Base-by-base conservation (phyloP, 1,284 basidiomycete species). In the Cystobasidium slooffiae region DNA sequence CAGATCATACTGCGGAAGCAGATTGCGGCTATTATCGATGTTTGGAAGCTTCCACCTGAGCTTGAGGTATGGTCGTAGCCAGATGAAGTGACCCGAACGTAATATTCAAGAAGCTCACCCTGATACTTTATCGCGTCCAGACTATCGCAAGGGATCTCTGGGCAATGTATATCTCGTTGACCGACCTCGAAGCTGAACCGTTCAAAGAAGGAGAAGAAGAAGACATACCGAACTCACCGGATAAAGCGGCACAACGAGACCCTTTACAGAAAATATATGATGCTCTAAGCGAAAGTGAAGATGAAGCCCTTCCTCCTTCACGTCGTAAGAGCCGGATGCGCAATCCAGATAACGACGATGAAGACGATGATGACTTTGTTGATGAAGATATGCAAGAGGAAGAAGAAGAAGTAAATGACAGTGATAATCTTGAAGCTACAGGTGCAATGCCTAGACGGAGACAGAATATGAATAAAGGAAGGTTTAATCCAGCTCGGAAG, bases 1-100 rank as follows among this genome's bases (percentile, higher is more conserved):
- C 75, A 75, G 43, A 52, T 75, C 55, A 59, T 75, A 20, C 53
- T 75, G 39, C 61, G 75, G 41, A 63, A 68, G 39, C 75, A 75
- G 43, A 68, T 73, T 37, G 43, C 51, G 8, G 46, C 63, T 6
- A 9, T 75, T 3, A 73, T 75, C 24, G 18, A 67, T 18, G 44
- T 59, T 10, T 75, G 61, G 53, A 64, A 65, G 22, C 51, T 75
- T n/a, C 75, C 75, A 1, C 12, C 53, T 14, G 75, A 75, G 53
- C 58, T 75, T 12, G 75, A 75, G 56, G 75, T 75, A 39, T 1
- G 68, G 5, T 44, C 1, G 3, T 41, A 39, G 59, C n/a, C 22
- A 18, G 4, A 43, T 7, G 18, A n/a, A n/a, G n/a, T n/a, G n/a
- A n/a, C n/a, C n/a, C n/a, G n/a, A 41, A 18, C 2, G 37, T 55